Evolutionary conservation across 1,284 basidiomycete species (phyloP), one percentile per base, ranked within the genome.

Genomic region (Gomphus bonarii): DNA sequence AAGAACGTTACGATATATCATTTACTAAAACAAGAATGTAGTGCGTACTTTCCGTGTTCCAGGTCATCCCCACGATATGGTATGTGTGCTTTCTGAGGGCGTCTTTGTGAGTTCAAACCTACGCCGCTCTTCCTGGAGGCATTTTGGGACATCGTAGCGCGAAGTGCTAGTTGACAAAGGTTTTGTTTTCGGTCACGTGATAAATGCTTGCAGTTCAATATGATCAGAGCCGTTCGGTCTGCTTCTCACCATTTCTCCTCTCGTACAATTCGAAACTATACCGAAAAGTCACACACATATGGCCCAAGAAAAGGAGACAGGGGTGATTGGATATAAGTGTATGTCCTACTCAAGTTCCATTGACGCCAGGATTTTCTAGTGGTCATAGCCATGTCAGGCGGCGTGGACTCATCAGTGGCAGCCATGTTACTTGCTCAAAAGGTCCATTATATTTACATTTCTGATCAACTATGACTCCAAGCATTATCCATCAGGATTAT

Each of bases 341-440:
- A 36, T 43, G 7, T 20, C 18, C 48, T 35, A 38, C 35, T 8
- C 36, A 16, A 49, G n/a, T 51, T 11, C 42, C 6, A 35, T 12
- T 18, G 12, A 3, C n/a, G 58, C 51, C 40, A 49, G 50, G 12
- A 6, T 22, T 10, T 8, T 44, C 46, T 64, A 92, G 91, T 97
- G 49, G 81, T 91, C 0, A 81, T 97, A 2, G 93, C 90, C 31
- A 93, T 97, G 88, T 97, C 92, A 0, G 95, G 95, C 38, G 95
- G 95, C 0, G 95, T 98, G 3, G 95, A 98, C 69, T 97, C 94
- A 1, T 92, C 89, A 3, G 89, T 94, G 6, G 77, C 87, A 1
- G 88, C 92, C 8, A 76, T 77, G 55, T 69, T 95, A 20, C 72
- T 95, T n/a, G 74, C 83, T 16, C 77, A 85, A 50, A 68, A 85